A percentile compares a stretch with the other conserved stretches of the same genome.
These are phyloP conservation scores for Cyclostephanos invisitatus DNA, from an alignment of 108 stramenopile species.

Conservation along the genomic window DNA sequence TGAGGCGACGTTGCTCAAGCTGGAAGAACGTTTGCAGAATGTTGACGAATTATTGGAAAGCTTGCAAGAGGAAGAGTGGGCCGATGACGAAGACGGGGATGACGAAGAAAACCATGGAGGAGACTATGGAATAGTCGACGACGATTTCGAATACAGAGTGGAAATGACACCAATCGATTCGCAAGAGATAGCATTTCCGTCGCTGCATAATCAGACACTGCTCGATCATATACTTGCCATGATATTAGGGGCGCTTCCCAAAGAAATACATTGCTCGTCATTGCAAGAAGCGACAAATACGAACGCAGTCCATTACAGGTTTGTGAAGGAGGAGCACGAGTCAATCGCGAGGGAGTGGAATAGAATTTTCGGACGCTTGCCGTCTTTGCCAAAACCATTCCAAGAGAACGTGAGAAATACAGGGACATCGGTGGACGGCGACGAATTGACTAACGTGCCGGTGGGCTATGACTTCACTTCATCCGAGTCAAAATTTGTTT, in stretches of 20 bases:
- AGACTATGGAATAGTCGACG: neutral
- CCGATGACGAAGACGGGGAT: slow-evolving; percentile 52
- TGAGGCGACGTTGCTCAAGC: slow-evolving; percentile 42
- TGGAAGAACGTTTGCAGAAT: slow-evolving; percentile 45
- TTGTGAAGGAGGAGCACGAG: slow-evolving; percentile 39
- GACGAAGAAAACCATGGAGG: slow-evolving; percentile 1
- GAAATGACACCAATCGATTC: neutral
- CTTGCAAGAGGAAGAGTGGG: slow-evolving; percentile 63
- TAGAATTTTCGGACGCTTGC: slow-evolving; percentile 48
- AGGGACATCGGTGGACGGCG: neutral
- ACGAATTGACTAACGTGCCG: neutral
- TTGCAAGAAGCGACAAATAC: slow-evolving; percentile 15
- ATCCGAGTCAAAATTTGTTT: neutral
- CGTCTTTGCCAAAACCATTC: slow-evolving; percentile 17
- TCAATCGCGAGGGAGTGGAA: slow-evolving; percentile 47
- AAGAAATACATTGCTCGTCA: slow-evolving; percentile 1
- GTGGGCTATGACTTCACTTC: slow-evolving; percentile 3
- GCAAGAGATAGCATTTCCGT: neutral
- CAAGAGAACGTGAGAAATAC: neutral
- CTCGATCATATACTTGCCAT: slow-evolving; percentile 62
- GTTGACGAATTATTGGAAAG: slow-evolving; percentile 55
- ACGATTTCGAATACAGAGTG: neutral
- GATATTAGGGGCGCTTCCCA: slow-evolving; percentile 50
- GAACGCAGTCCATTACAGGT: slow-evolving; percentile 38
- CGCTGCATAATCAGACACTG: slow-evolving; percentile 23